phyloP scores from a whole-genome alignment of 2,329 filamentous ascomycete species.

The Sclerotinia sclerotiorum region DNA sequence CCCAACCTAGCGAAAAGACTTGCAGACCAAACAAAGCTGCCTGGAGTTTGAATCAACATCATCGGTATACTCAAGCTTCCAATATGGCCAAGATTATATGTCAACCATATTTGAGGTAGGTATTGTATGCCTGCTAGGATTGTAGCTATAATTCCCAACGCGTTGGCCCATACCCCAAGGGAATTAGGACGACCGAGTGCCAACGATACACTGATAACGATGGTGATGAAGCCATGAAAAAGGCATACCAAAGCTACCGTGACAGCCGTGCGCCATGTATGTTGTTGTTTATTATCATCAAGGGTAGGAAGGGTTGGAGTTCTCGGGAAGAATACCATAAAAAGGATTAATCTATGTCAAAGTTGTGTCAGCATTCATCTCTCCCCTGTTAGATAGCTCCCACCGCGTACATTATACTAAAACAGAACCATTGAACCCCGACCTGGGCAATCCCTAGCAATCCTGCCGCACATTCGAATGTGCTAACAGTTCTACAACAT shows the following conservation, averaged over 20 bases:
- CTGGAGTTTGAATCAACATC: slow-evolving; percentile 98
- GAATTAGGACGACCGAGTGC: slow-evolving; percentile 60
- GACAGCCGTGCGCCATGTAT: slow-evolving; percentile 76
- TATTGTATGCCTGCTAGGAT: slow-evolving; percentile 85
- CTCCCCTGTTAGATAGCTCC: not conserved
- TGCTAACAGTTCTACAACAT: slow-evolving; percentile 80
- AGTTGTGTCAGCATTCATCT: slow-evolving; percentile 8
- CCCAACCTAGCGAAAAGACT: slow-evolving; percentile 82
- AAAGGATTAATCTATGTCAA: slow-evolving; percentile 73
- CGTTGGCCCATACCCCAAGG: slow-evolving; percentile 78
- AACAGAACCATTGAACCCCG: slow-evolving; percentile 87
- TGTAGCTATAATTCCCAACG: slow-evolving; percentile 77
- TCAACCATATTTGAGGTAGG: slow-evolving; percentile 91
- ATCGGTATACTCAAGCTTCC: slow-evolving; percentile 93
- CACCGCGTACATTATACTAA: slow-evolving; percentile 75
- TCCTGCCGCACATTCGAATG: slow-evolving; percentile 80
- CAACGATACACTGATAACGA: slow-evolving; percentile 69
- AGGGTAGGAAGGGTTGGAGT: slow-evolving; percentile 45
- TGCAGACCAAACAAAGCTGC: slow-evolving; percentile 83
- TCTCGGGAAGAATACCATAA: slow-evolving; percentile 87
- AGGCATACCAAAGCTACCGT: slow-evolving; percentile 71
- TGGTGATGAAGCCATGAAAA: slow-evolving; percentile 69
- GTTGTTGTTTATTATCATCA: slow-evolving; percentile 47
- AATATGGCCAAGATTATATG: slow-evolving; percentile 79
- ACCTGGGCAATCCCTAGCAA: slow-evolving; percentile 88